phyloP scores from a whole-genome alignment of 495 filamentous ascomycete genomes.

The Xylaria acuta region DNA sequence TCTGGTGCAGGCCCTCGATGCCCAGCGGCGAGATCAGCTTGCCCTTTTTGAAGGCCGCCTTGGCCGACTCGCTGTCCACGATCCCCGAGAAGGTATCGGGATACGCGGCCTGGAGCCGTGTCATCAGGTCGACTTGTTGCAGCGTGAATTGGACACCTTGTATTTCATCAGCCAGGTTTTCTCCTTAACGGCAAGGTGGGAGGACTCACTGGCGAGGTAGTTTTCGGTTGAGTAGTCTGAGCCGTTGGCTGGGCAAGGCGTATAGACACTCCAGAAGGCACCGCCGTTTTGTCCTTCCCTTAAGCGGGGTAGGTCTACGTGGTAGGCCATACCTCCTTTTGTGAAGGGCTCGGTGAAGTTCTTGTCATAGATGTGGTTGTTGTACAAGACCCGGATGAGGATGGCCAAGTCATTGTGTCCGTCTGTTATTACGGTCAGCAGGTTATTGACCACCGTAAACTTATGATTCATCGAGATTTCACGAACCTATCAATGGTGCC shows the following conservation, averaged over 20 bases:
- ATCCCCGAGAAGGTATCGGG: slow-evolving; percentile 71
- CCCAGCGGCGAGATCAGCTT: slow-evolving; percentile 71
- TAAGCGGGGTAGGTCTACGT: slow-evolving; percentile 79
- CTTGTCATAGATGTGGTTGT: slow-evolving; percentile 78
- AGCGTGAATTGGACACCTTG: slow-evolving; percentile 69
- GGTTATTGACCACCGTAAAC: not conserved
- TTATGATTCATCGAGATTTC: not conserved
- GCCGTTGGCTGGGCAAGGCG: slow-evolving; percentile 74
- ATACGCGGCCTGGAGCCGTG: slow-evolving; percentile 70
- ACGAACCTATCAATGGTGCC: slow-evolving; percentile 81
- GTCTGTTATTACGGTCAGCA: slow-evolving; percentile 58
- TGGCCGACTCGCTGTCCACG: slow-evolving; percentile 62
- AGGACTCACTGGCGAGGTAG: slow-evolving; percentile 57
- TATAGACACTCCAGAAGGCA: slow-evolving; percentile 91
- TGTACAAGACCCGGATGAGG: slow-evolving; percentile 66
- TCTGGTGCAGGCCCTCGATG: slow-evolving; percentile 94
- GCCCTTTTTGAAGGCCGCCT: slow-evolving; percentile 63
- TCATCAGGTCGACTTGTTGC: slow-evolving; percentile 83
- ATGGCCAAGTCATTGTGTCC: slow-evolving; percentile 92
- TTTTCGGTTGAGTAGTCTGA: slow-evolving; percentile 74
- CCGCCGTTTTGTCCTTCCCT: slow-evolving; percentile 68
- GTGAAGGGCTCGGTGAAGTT: slow-evolving; percentile 75
- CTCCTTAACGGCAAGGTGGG: not conserved
- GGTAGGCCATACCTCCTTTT: slow-evolving; percentile 67
- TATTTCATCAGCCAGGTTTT: not conserved